Base-by-base conservation (phyloP, 768 basidiomycete species). In the Trametes meyenii region DNA sequence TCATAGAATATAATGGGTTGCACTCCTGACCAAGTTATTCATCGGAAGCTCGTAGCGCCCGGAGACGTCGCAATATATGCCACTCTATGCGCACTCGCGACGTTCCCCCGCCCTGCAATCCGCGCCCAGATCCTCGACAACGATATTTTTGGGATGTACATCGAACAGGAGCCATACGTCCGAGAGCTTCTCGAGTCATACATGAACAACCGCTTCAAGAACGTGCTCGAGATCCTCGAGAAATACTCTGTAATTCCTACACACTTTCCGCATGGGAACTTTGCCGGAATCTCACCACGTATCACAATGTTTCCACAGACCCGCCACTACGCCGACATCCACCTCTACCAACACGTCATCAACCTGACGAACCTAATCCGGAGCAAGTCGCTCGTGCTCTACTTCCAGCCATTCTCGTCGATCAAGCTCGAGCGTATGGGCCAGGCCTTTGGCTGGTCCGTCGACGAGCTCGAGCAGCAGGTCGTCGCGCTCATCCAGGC, bases 61-160 rank as follows among this genome's bases (percentile, higher is more conserved):
- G 83, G 83, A 5, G 96, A 98, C 73, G 85, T 98, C 49, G 94
- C 92, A 1, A 85, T 96, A 40, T 95, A 94, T 70, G 89, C 88
- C 11, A 88, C 89, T 0, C 75, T 98, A 0, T 94, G 92, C 66
- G 89, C 90, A 3, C 84, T 98, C 5, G 89, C 94, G 0, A 90
- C 83, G 42, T 79, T 93, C 60, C 76, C 85, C 5, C 84, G 96
- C 6, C 79, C 83, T 0, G 79, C 83, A 17, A 86, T 98, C 76
- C 89, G 89, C 70, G 62, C 81, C 0, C 83, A 83, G 66, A 73
- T 90, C 4, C 73, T 93, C 33, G 88, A 86, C 59, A 92, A 89
- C 69, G 74, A 88, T 0, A 76, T 78, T 10, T 94, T 96, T 69
- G 79, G 85, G 12, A 76, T 84, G 24, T 93, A 89, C 73, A 83